phyloP scores from a whole-genome alignment of 306 rosid genomes.

The Vicia villosa region DNA sequence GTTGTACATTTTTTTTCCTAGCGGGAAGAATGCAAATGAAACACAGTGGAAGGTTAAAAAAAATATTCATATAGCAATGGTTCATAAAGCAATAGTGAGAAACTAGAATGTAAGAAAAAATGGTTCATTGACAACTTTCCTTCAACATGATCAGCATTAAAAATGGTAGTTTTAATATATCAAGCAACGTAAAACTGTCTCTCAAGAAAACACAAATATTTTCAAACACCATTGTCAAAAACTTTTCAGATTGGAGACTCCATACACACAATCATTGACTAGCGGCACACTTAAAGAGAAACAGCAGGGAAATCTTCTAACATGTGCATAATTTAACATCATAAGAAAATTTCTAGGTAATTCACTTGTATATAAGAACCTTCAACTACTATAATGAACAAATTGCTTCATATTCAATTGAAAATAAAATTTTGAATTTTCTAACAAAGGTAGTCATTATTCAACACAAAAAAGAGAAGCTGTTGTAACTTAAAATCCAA shows the following conservation, averaged over 20 bases:
- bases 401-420: background rate
- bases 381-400: slow-evolving; percentile 5
- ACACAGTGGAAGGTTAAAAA: background rate
- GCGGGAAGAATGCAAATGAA: slow-evolving; percentile 3
- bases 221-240: background rate
- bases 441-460: background rate
- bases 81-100: background rate
- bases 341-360: slow-evolving; percentile 19
- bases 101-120: background rate
- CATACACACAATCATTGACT: background rate
- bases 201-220: background rate
- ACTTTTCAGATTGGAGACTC: background rate
- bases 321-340: background rate
- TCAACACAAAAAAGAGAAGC: background rate
- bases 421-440: background rate
- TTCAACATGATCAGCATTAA: slow-evolving; percentile 7
- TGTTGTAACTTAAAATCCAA: background rate
- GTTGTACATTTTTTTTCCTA: background rate
- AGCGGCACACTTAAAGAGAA: background rate
- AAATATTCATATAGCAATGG: background rate
- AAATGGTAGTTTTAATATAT: background rate
- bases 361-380: slow-evolving; percentile 2
- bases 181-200: background rate
- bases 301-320: background rate
- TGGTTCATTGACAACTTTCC: slow-evolving; percentile 5